A percentile compares a stretch with the other conserved stretches of the same genome.
Evolutionary conservation across 441 rosid species (phyloP).

Genomic region (Melastoma candidum): DNA sequence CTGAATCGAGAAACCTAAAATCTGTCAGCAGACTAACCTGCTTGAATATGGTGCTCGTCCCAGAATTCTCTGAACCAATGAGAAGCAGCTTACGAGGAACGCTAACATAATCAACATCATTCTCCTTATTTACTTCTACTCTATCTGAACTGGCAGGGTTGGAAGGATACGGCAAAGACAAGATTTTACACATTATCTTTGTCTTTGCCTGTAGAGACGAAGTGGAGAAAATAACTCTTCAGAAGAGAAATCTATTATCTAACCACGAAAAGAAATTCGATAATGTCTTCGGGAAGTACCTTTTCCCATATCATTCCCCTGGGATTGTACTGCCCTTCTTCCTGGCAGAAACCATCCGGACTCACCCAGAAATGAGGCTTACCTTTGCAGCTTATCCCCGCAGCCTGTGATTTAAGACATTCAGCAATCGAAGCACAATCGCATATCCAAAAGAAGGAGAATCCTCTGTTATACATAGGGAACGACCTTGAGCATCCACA

Average conservation of each 20-base stretch:
- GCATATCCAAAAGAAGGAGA: constrained; percentile 2
- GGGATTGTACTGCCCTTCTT: constrained; percentile 88
- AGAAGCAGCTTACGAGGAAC: constrained; percentile 60
- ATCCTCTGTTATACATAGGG: constrained; percentile 1
- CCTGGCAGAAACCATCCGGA: constrained; percentile 84
- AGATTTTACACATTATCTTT: constrained; percentile 64
- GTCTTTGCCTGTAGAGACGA: constrained; percentile 54
- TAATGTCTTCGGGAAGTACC: constrained; percentile 30
- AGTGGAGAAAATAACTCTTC: no score
- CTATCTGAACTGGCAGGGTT: constrained; percentile 39
- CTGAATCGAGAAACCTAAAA: background rate
- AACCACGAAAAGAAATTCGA: background rate
- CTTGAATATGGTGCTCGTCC: constrained; percentile 92
- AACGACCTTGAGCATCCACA: constrained; percentile 80
- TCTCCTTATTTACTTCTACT: constrained; percentile 45
- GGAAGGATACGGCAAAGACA: constrained; percentile 76
- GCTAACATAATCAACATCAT: constrained; percentile 39
- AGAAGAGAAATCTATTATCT: no score
- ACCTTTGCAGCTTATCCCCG: constrained; percentile 96
- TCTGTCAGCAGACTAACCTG: constrained; percentile 31
- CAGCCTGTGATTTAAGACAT: constrained; percentile 43
- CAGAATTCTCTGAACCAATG: constrained; percentile 79
- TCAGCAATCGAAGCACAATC: background rate
- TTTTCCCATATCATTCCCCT: constrained; percentile 90
- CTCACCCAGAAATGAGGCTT: constrained; percentile 94